Evolutionary conservation across 768 basidiomycete species (phyloP).

Genomic region (Leucosporidium creatinivorum): DNA sequence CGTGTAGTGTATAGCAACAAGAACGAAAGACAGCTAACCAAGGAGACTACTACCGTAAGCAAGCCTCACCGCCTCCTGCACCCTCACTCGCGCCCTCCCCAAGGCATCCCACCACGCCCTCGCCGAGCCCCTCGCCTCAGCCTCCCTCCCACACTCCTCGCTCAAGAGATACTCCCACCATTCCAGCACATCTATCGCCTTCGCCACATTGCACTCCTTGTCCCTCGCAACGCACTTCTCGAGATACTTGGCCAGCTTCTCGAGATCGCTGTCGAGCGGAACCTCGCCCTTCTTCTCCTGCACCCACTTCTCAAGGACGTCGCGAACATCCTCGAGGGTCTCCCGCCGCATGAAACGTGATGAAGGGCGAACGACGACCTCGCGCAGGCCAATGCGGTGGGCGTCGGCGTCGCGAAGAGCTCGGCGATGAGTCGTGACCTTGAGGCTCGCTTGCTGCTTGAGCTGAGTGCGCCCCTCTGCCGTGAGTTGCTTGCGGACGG

Average conservation of each 20-base stretch:
- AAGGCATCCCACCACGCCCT: too few relatives aligned
- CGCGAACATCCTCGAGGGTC: constrained; percentile 65
- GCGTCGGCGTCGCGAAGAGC: too few relatives aligned
- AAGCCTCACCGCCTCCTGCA: too few relatives aligned
- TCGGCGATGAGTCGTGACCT: neutral
- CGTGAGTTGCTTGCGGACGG: neutral
- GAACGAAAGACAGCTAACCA: too few relatives aligned
- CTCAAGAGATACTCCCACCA: constrained; percentile 70
- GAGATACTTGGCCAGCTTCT: constrained; percentile 66
- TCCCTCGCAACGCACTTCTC: constrained; percentile 58
- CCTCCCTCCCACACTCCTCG: too few relatives aligned
- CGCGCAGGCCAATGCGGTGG: too few relatives aligned
- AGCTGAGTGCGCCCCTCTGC: neutral
- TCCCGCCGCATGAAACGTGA: too few relatives aligned
- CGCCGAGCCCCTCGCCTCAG: too few relatives aligned
- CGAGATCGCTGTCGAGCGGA: constrained; percentile 68
- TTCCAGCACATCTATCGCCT: constrained; percentile 61
- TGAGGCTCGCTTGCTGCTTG: neutral
- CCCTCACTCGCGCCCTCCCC: too few relatives aligned
- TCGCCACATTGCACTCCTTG: constrained; percentile 57
- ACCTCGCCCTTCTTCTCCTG: constrained; percentile 52
- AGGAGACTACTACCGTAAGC: too few relatives aligned
- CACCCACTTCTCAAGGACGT: constrained; percentile 69
- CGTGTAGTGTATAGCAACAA: too few relatives aligned
- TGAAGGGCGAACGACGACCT: neutral